These are phyloP conservation scores for Actinomortierella wolfii DNA, from an alignment of 371 early-diverging fungal genomes.

Conservation along the genomic window DNA sequence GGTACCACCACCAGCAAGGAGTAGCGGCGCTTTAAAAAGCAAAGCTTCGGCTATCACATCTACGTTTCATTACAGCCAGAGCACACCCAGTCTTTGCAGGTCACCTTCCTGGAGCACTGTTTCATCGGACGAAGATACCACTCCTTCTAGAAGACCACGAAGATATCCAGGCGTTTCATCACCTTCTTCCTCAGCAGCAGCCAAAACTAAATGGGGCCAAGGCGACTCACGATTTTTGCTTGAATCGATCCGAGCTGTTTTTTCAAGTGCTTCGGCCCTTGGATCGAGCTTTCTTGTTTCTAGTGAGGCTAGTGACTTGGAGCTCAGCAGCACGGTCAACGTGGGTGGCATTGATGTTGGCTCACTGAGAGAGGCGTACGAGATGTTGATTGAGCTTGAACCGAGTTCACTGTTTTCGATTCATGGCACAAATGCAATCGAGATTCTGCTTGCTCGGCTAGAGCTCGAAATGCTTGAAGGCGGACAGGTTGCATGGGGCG, in stretches of 20 bases:
- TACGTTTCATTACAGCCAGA: no score
- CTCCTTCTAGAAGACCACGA: no score
- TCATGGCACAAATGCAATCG: conserved; percentile 55
- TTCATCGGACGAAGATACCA: no score
- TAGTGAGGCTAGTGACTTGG: conserved; percentile 9
- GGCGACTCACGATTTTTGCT: conserved; percentile 47
- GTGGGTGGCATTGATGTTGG: conserved; percentile 55
- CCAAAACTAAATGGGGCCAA: no score
- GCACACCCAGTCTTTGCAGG: no score
- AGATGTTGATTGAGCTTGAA: conserved; percentile 44
- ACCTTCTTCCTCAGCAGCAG: no score
- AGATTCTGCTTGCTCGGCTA: conserved; percentile 57
- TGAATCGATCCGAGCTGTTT: conserved; percentile 52
- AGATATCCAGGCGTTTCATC: no score
- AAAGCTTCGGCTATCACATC: no score
- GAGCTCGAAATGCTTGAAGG: conserved; percentile 44
- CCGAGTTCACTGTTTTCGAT: conserved; percentile 52
- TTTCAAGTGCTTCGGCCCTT: conserved; percentile 44
- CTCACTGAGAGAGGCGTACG: conserved; percentile 50
- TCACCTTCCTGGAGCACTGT: no score
- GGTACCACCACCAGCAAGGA: no score
- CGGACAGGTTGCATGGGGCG: conserved; percentile 18
- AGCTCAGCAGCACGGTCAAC: conserved; percentile 17
- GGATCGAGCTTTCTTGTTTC: conserved; percentile 36
- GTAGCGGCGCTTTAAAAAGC: no score